Percentiles rank a stretch among this genome's conserved stretches.
phyloP scores from a whole-genome alignment of 257 asterid genomes.

The Linaria vulgaris region DNA sequence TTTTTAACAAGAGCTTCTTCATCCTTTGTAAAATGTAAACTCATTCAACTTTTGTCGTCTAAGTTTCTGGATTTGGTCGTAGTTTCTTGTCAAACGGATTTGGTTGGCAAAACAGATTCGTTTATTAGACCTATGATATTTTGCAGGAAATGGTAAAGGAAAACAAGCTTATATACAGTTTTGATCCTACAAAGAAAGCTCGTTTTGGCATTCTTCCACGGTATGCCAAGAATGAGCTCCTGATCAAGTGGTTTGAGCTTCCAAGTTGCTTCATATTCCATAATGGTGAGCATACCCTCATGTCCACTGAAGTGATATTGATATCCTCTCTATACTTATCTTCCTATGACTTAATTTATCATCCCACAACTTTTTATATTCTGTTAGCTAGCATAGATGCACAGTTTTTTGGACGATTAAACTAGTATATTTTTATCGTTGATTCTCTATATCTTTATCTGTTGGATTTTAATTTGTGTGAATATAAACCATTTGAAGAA shows the following conservation, averaged over 20 bases:
- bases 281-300: constrained; percentile 60
- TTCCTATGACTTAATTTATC: not conserved
- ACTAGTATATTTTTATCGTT: no score
- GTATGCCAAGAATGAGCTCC: constrained; percentile 72
- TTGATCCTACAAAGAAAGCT: constrained; percentile 83
- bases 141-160: constrained; percentile 96
- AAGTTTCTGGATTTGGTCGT: not conserved
- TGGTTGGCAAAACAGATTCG: constrained; percentile 18
- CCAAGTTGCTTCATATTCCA: constrained; percentile 98
- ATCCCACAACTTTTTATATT: not conserved
- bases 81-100: constrained; percentile 13
- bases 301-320: constrained; percentile 18
- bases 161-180: constrained; percentile 59
- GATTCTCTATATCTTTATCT: no score
- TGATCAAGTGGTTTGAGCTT: constrained; percentile 95
- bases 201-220: constrained; percentile 95
- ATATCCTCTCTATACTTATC: constrained; percentile 9
- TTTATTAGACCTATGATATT: constrained; percentile 1
- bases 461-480: no score
- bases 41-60: not conserved
- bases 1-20: constrained; percentile 6
- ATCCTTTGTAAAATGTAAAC: not conserved
- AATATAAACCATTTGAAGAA: no score
- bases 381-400: not conserved
- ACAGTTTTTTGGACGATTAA: not conserved